Conservation (phyloP, 768 basidiomycete genomes). For the Nevesoporus exiguus region DNA sequence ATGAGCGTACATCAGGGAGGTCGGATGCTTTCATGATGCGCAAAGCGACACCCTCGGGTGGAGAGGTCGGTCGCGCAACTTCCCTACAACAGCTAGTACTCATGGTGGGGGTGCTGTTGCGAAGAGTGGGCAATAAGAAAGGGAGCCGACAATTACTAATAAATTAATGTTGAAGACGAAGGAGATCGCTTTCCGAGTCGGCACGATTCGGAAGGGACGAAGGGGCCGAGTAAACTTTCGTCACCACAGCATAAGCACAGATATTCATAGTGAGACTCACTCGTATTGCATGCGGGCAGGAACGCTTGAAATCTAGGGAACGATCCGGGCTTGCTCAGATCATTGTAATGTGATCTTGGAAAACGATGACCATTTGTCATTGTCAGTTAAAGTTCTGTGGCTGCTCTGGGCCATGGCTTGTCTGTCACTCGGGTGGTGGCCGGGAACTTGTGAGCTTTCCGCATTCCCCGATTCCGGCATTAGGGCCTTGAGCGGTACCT, state of each 20-base stretch:
- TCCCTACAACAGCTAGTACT: not conserved
- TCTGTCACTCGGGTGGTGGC: not conserved
- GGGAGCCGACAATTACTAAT: not conserved
- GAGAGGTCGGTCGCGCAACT: not conserved
- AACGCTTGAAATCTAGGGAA: not conserved
- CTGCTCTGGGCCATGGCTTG: not conserved
- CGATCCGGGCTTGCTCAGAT: not conserved
- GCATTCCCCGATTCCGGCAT: not conserved
- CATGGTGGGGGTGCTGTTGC: conserved; percentile 6
- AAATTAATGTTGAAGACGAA: not conserved
- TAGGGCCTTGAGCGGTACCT: not conserved
- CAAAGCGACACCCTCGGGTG: conserved; percentile 12
- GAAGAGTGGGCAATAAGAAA: not conserved
- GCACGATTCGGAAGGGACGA: conserved; percentile 15
- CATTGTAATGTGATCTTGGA: not conserved
- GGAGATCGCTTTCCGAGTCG: conserved; percentile 2
- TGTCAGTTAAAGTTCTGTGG: not conserved
- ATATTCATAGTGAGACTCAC: not conserved
- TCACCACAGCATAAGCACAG: not conserved
- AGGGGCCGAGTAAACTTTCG: not conserved
- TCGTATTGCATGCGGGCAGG: not conserved
- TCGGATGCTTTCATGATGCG: conserved; percentile 30
- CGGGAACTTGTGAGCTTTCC: not conserved
- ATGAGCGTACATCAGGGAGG: conserved; percentile 23
- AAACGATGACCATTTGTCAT: not conserved